phyloP scores from a whole-genome alignment of 768 basidiomycete species.

The Rickenella mellea region DNA sequence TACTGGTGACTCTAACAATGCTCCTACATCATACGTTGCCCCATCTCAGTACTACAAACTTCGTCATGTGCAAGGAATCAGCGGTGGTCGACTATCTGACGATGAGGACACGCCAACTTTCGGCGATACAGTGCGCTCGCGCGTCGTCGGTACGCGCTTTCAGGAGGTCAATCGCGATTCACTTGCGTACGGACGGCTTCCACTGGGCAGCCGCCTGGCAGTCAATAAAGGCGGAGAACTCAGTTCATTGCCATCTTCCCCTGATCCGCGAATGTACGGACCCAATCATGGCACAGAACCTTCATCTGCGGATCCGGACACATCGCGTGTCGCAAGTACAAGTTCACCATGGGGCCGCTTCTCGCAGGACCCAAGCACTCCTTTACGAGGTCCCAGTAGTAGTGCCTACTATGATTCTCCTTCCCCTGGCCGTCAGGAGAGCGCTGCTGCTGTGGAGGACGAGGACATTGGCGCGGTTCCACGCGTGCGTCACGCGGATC shows the following conservation, averaged over 20 bases:
- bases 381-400: not conserved
- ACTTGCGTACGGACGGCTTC: conserved; percentile 38
- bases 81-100: conserved; percentile 46
- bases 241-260: not conserved
- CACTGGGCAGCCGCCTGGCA: conserved; percentile 50
- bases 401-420: not conserved
- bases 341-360: no score
- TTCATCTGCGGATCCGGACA: not conserved
- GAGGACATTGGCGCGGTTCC: no score
- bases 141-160: conserved; percentile 59
- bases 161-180: conserved; percentile 63
- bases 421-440: not conserved
- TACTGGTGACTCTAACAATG: conserved; percentile 52
- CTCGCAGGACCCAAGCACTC: not conserved
- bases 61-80: conserved; percentile 49
- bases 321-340: not conserved
- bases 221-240: conserved; percentile 31
- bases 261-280: not conserved
- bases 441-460: not conserved
- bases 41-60: conserved; percentile 77
- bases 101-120: conserved; percentile 37
- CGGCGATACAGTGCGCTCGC: conserved; percentile 50
- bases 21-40: conserved; percentile 71
- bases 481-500: no score
- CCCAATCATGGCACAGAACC: not conserved